Percentiles rank a stretch among this genome's conserved stretches.
Evolutionary conservation across 148 eudicot species (phyloP).

Genomic region (Spergularia bocconei): DNA sequence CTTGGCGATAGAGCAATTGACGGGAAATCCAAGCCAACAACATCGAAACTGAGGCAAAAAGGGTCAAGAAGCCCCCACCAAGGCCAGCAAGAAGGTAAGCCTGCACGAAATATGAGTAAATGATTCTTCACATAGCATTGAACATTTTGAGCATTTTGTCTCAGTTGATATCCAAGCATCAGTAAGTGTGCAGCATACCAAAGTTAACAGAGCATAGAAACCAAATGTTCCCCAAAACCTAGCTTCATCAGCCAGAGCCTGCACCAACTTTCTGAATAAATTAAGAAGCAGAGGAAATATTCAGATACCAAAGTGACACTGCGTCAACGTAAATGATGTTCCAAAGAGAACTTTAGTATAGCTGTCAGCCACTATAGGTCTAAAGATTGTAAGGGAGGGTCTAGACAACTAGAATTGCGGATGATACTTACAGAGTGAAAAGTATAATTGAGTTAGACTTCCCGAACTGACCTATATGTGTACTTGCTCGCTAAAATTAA

Average conservation of each 20-base stretch:
- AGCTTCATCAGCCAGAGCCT: conserved; percentile 65
- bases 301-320: conserved; percentile 3
- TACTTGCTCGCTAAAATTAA: neutral
- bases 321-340: neutral
- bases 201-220: conserved; percentile 59
- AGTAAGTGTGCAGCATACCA: conserved; percentile 50
- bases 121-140: conserved; percentile 2
- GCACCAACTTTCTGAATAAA: conserved; percentile 26
- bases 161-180: neutral
- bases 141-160: neutral
- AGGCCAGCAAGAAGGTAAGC: conserved; percentile 71
- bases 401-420: neutral
- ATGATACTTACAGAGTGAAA: neutral
- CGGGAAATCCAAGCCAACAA: conserved; percentile 69
- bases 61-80: conserved; percentile 78
- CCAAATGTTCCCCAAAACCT: conserved; percentile 97
- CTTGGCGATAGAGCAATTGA: conserved; percentile 38
- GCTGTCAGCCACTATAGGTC: neutral
- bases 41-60: conserved; percentile 61
- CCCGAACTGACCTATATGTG: neutral
- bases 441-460: neutral
- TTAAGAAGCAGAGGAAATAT: neutral
- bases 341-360: neutral
- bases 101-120: conserved; percentile 38
- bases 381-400: neutral